phyloP scores from a whole-genome alignment of 2,329 filamentous ascomycete genomes.

The Alternaria sp. region DNA sequence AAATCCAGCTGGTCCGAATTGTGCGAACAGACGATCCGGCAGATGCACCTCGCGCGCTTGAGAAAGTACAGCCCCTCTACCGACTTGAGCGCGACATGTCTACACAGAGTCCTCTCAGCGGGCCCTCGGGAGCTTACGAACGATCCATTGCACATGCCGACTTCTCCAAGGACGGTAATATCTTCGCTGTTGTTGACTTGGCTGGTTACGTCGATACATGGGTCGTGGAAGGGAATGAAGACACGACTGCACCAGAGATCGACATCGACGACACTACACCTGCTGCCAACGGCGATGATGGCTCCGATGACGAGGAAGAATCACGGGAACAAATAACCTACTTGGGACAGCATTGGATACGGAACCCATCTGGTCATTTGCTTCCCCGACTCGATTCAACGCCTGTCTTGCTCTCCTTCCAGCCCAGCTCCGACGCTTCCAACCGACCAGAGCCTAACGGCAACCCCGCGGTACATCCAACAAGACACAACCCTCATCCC shows the following conservation, averaged over 20 bases:
- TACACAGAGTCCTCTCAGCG: constrained; percentile 56
- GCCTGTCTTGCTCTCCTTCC: constrained; percentile 56
- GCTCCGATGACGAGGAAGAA: constrained; percentile 56
- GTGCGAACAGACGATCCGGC: constrained; percentile 51
- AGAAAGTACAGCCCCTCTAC: constrained; percentile 48
- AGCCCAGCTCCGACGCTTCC: constrained; percentile 41
- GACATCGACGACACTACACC: constrained; percentile 44
- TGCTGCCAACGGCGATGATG: constrained; percentile 38
- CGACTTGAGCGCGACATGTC: constrained; percentile 42
- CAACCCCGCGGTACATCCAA: constrained; percentile 58
- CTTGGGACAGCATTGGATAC: constrained; percentile 73
- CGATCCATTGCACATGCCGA: constrained; percentile 74
- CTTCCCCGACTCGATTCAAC: constrained; percentile 55
- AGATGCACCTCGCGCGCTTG: constrained; percentile 48
- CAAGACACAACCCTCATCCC: constrained; percentile 58
- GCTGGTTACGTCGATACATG: constrained; percentile 88
- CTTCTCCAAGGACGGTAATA: constrained; percentile 81
- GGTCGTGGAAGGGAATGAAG: constrained; percentile 69
- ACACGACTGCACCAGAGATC: constrained; percentile 52
- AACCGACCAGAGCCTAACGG: constrained; percentile 48
- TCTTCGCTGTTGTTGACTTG: constrained; percentile 80
- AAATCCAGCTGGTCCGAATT: constrained; percentile 56
- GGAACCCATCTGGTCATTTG: constrained; percentile 69
- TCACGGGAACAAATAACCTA: constrained; percentile 56
- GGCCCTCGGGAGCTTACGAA: constrained; percentile 77